Conservation (phyloP, 2,329 filamentous ascomycete species). For the Tothia fuscella region DNA sequence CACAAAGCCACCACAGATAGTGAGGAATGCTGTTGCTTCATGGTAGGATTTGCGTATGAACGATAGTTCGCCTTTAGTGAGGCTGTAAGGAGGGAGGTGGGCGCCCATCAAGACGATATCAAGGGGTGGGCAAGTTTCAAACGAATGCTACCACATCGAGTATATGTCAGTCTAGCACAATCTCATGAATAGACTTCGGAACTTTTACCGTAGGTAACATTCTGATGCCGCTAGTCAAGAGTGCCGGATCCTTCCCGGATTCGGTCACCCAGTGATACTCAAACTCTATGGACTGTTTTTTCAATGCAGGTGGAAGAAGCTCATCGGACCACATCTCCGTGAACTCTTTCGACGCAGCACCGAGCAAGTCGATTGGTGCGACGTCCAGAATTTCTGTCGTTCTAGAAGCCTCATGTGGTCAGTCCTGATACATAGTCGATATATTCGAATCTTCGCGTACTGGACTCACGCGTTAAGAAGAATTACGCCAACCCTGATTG, state of each 20-base stretch:
- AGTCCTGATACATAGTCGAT: not conserved
- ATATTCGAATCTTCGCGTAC: not conserved
- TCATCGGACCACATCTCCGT: constrained; percentile 11
- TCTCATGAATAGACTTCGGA: not conserved
- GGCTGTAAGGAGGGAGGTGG: constrained; percentile 18
- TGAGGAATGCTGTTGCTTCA: constrained; percentile 27
- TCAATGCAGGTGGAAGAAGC: constrained; percentile 11
- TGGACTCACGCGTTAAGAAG: constrained; percentile 15
- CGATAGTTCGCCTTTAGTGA: constrained; percentile 23
- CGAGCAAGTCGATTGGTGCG: constrained; percentile 20
- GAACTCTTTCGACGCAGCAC: constrained; percentile 16
- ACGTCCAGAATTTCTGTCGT: constrained; percentile 21
- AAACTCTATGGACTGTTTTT: constrained; percentile 17
- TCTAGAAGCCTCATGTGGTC: constrained; percentile 11
- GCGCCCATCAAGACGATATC: constrained; percentile 34
- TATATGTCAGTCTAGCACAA: not conserved
- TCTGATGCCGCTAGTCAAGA: constrained; percentile 14
- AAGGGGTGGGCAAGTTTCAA: constrained; percentile 27
- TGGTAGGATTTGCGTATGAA: constrained; percentile 27
- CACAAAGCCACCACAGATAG: constrained; percentile 28
- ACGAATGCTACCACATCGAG: constrained; percentile 24
- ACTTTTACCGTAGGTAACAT: constrained; percentile 14
- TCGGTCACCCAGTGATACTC: constrained; percentile 23
- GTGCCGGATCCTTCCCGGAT: constrained; percentile 13
- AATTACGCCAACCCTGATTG: constrained; percentile 15